phyloP scores from a whole-genome alignment of 75 land plant genomes.

The Pinus albicaulis region DNA sequence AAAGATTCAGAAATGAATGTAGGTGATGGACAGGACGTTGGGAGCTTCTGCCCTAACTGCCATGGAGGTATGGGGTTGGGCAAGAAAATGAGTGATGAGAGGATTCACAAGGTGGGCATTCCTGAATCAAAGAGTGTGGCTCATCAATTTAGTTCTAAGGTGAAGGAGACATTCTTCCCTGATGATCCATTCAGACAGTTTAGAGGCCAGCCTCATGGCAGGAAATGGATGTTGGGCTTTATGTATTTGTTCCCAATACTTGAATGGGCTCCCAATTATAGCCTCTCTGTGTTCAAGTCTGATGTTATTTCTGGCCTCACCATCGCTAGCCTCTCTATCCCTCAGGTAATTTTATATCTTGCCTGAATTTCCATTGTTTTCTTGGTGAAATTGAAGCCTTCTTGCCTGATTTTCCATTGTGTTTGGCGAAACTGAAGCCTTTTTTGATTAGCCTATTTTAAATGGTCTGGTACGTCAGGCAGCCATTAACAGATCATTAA shows the following conservation, averaged over 20 bases:
- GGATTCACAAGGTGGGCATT: constrained; percentile 8
- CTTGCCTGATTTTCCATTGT: no score
- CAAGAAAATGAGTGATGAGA: background rate
- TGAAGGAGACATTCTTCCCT: constrained; percentile 35
- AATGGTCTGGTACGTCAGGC: no score
- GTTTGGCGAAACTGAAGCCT: no score
- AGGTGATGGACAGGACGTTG: background rate
- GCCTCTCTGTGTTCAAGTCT: constrained; percentile 11
- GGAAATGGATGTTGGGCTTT: constrained; percentile 15
- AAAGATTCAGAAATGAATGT: background rate
- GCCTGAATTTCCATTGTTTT: no score
- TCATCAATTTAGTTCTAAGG: background rate
- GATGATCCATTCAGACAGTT: constrained; percentile 46
- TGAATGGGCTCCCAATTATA: constrained; percentile 30
- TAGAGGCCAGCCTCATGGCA: constrained; percentile 19
- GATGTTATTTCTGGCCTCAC: constrained; percentile 46
- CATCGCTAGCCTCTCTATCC: constrained; percentile 53
- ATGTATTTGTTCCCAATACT: constrained; percentile 39
- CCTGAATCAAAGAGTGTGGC: constrained; percentile 6
- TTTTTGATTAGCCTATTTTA: no score
- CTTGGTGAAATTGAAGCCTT: no score
- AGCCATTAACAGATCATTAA: no score
- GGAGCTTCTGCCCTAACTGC: no score
- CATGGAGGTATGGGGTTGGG: background rate
- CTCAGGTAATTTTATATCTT: constrained; percentile 19